Evolutionary conservation across 2,329 filamentous ascomycete species (phyloP).

Genomic region (Biscogniauxia mediterranea): DNA sequence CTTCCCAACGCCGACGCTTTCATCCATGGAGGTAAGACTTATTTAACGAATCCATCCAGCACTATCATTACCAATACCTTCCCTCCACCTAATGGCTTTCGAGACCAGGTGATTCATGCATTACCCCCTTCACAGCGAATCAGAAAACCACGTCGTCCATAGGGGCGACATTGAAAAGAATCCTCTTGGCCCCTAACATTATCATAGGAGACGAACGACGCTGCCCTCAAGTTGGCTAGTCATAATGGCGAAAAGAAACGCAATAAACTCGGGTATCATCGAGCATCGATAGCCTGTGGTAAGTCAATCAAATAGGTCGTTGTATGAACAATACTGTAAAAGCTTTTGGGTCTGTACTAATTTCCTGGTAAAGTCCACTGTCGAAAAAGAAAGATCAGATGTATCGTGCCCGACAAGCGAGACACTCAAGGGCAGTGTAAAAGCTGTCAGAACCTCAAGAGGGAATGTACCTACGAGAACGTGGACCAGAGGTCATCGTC

Average conservation of each 20-base stretch:
- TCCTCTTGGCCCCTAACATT: constrained; percentile 50
- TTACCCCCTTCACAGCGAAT: constrained; percentile 37
- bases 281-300: constrained; percentile 95
- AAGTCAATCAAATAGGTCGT: constrained; percentile 44
- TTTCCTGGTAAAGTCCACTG: constrained; percentile 68
- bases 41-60: constrained; percentile 23
- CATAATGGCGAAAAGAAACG: constrained; percentile 57
- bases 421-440: constrained; percentile 76
- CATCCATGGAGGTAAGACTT: constrained; percentile 33
- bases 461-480: constrained; percentile 88
- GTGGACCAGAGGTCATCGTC: constrained; percentile 69
- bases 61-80: constrained; percentile 29
- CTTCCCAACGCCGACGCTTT: constrained; percentile 27
- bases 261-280: constrained; percentile 93
- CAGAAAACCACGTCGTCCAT: constrained; percentile 30
- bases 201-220: constrained; percentile 38
- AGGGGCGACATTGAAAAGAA: constrained; percentile 46
- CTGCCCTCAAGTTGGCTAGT: constrained; percentile 35
- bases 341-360: constrained; percentile 13
- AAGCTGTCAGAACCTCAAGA: constrained; percentile 92
- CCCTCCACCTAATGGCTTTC: constrained; percentile 27
- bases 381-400: constrained; percentile 89
- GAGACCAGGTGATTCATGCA: constrained; percentile 29
- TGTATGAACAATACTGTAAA: not conserved
- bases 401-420: constrained; percentile 66